Evolutionary conservation across 2,329 filamentous ascomycete genomes (phyloP), one percentile per base, ranked within the genome.

Genomic region (Claviceps humidiphila): DNA sequence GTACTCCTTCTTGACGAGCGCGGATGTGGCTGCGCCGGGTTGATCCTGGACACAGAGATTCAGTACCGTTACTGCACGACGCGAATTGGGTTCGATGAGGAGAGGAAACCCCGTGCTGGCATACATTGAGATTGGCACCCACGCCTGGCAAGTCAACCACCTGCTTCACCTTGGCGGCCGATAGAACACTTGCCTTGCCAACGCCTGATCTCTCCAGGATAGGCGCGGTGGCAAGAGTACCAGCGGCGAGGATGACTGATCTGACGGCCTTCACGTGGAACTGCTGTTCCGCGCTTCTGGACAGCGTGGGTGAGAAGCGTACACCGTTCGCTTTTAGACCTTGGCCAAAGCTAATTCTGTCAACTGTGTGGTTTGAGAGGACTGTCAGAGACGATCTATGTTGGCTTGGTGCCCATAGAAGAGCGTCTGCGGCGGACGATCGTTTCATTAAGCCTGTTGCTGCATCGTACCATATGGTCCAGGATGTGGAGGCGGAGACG

Each of bases 171-270:
- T 66, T 62, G 55, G 73, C 69, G 7, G 66, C 63, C 14, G 67
- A 52, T 5, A 82, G 67, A 53, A 80, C 72, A 0, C 65, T 59
- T 5, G 58, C 56, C 1, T 73, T 72, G 3, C 78, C 78, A 37
- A 82, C 68, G 45, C 79, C 79, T 20, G 71, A 76, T 6, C 78
- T 68, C 60, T 77, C 77, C 26, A 82, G 69, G 1, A 82, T 63
- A 49, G 55, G 52, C 5, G 55, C 26, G 20, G 50, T 54, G 9
- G 55, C 56, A 26, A 59, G 43, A 13, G 56, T 45, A 8, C 57
- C 57, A 3, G 57, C 54, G 2, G 57, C 53, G 42, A 59, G 50
- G 22, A 59, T 58, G 40, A 57, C 53, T 14, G 53, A 51, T 24
- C 50, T 51, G 9, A 17, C 40, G 2, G 55, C 51, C 5, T 30